phyloP scores from a whole-genome alignment of 768 basidiomycete species.

The Hypholoma fasciculare region DNA sequence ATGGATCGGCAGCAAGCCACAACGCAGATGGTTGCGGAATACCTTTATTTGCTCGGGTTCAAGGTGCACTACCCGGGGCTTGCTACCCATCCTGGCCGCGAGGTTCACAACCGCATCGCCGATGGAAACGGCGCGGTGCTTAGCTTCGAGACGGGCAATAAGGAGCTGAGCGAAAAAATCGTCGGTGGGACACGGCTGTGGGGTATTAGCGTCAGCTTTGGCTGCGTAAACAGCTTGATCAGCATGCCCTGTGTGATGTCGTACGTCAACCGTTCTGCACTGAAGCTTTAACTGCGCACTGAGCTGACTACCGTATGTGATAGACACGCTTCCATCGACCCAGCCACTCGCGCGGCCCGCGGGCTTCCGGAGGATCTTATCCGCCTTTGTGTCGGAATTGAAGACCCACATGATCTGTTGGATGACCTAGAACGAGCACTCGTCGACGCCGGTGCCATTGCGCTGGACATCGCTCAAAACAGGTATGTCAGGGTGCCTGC shows the following conservation, averaged over 20 bases:
- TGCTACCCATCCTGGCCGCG: constrained; percentile 74
- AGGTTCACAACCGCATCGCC: constrained; percentile 89
- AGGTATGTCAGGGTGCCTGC: constrained; percentile 42
- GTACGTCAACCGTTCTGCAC: constrained; percentile 52
- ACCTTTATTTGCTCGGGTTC: constrained; percentile 85
- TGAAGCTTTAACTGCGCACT: not conserved
- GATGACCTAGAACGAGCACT: constrained; percentile 95
- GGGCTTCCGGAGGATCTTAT: constrained; percentile 99
- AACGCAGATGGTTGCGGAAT: constrained; percentile 80
- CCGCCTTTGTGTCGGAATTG: constrained; percentile 96
- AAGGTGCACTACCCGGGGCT: constrained; percentile 92
- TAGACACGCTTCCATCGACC: constrained; percentile 97
- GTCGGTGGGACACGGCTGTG: constrained; percentile 92
- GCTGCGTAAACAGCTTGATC: constrained; percentile 96
- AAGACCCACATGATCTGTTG: constrained; percentile 89
- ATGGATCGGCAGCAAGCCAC: constrained; percentile 93
- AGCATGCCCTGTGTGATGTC: constrained; percentile 99
- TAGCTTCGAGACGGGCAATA: constrained; percentile 93
- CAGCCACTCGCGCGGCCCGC: constrained; percentile 91
- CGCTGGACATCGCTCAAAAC: constrained; percentile 52
- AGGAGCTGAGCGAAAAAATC: constrained; percentile 85
- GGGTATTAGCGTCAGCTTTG: constrained; percentile 98
- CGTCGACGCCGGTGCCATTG: constrained; percentile 88
- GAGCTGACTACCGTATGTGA: not conserved
- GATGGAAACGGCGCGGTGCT: constrained; percentile 92